phyloP scores from a whole-genome alignment of 768 basidiomycete species.

The Mycena vitilis region DNA sequence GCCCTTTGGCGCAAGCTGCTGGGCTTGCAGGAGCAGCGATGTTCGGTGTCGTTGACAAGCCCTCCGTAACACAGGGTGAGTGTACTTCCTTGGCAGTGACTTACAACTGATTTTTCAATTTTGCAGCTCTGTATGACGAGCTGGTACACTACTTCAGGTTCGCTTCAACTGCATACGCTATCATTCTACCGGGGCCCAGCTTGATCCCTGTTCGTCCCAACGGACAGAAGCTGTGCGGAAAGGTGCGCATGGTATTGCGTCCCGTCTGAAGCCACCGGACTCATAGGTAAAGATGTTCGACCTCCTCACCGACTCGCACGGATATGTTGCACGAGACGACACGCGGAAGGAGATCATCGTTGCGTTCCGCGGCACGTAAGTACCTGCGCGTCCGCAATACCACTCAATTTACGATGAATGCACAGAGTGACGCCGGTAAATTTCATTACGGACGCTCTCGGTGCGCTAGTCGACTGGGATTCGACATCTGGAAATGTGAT shows the following conservation, averaged over 20 bases:
- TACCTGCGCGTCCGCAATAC: too few species aligned
- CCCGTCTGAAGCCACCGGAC: slow-evolving; percentile 11
- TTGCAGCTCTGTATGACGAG: slow-evolving; percentile 42
- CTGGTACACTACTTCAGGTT: slow-evolving; percentile 51
- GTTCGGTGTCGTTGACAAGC: slow-evolving; percentile 33
- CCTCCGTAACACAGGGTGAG: slow-evolving; percentile 28
- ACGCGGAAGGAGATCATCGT: slow-evolving; percentile 53
- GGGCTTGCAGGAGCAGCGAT: slow-evolving; percentile 23
- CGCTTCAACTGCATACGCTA: slow-evolving; percentile 39
- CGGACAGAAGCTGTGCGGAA: slow-evolving; percentile 38
- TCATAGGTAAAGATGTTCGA: slow-evolving; percentile 47
- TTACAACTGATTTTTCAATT: slow-evolving; percentile 7
- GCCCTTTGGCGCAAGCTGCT: slow-evolving; percentile 28
- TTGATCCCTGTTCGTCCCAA: slow-evolving; percentile 35
- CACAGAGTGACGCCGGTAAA: slow-evolving; percentile 21
- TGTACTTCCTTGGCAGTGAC: not conserved
- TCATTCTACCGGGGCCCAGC: slow-evolving; percentile 18
- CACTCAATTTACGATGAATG: too few species aligned
- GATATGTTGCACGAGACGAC: slow-evolving; percentile 59
- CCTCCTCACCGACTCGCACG: slow-evolving; percentile 52
- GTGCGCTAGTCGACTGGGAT: slow-evolving; percentile 31
- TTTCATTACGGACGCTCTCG: slow-evolving; percentile 32
- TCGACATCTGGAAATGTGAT: slow-evolving; percentile 10
- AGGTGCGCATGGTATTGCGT: slow-evolving; percentile 25
- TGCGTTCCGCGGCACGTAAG: slow-evolving; percentile 54